phyloP scores from a whole-genome alignment of 2,329 filamentous ascomycete genomes.

The Verticillium alfalfae region DNA sequence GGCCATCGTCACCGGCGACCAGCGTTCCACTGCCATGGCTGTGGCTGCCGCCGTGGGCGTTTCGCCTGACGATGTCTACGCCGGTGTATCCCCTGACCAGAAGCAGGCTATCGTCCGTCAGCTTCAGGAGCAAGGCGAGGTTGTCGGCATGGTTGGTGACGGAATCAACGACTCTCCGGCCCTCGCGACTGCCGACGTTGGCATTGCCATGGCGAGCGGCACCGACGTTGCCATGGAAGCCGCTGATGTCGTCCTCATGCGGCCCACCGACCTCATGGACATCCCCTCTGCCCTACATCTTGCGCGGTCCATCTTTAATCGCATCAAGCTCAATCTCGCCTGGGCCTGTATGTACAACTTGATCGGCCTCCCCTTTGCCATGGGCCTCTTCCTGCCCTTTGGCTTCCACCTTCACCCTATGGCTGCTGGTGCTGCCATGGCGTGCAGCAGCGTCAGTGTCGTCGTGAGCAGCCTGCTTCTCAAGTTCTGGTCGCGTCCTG shows the following conservation, averaged over 20 bases:
- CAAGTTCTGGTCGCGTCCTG: conserved; percentile 78
- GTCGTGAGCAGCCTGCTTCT: conserved; percentile 78
- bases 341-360: conserved; percentile 95
- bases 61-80: conserved; percentile 66
- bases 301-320: conserved; percentile 75
- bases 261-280: conserved; percentile 82
- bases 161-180: conserved; percentile 98
- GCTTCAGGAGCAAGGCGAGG: conserved; percentile 67
- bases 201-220: conserved; percentile 86
- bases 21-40: conserved; percentile 73
- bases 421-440: conserved; percentile 94
- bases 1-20: conserved; percentile 92
- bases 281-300: conserved; percentile 85
- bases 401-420: conserved; percentile 86
- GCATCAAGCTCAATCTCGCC: conserved; percentile 88
- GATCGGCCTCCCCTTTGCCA: conserved; percentile 87
- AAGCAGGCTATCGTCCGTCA: conserved; percentile 81
- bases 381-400: conserved; percentile 91
- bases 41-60: conserved; percentile 84
- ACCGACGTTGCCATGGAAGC: conserved; percentile 98
- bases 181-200: conserved; percentile 84
- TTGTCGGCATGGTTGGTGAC: conserved; percentile 95
- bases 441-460: conserved; percentile 81
- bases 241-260: conserved; percentile 93
- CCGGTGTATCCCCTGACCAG: conserved; percentile 84